Base-by-base conservation (phyloP, 139 green algal genomes). In the Raphidocelis subcapitata region DNA sequence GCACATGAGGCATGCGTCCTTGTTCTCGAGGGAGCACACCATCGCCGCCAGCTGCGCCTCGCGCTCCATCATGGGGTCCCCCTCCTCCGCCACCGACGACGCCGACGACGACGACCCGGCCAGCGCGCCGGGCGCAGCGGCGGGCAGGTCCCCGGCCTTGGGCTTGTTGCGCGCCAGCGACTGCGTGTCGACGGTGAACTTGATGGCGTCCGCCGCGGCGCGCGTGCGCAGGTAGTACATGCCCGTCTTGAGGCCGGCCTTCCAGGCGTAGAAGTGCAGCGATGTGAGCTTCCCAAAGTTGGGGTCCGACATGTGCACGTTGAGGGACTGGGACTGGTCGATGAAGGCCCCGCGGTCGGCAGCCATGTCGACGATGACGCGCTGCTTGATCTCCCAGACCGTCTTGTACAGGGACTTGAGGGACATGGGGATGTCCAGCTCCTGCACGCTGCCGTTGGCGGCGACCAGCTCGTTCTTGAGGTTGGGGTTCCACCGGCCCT, bases 231-330 rank as follows among this genome's bases (percentile, higher is more conserved):
- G 86, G 84, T 99, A 99, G 85, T 99, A 99, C 96, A 98, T 98
- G 65, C 95, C 95, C 36, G 94, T 98, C 66, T 98, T 98, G 21
- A 98, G 82, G 28, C 92, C 88, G 81, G 94, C 93, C 75, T 92
- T 94, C 96, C 96, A 99, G 12, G 89, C 90, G 73, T 99, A 92
- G 73, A 99, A 99, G 87, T 99, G 96, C 56, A 99, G 88, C 21
- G 89, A 97, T 10, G 96, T 99, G 51, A 99, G 88, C 89, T 99
- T 99, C 67, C 95, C 95, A 83, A 97, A 99, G 90, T 98, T 99
- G 81, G 96, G 91, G 73, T 98, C 92, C 52, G 80, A 87, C 94
- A 99, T 98, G 89, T 98, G 96, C 65, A 99, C 96, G 79, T 98
- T 98, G 85, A 97, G 94, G 62, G 81, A 92, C 77, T 97, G 93